phyloP scores from a whole-genome alignment of 495 filamentous ascomycete genomes.

The Penicillium dipodomyicola region DNA sequence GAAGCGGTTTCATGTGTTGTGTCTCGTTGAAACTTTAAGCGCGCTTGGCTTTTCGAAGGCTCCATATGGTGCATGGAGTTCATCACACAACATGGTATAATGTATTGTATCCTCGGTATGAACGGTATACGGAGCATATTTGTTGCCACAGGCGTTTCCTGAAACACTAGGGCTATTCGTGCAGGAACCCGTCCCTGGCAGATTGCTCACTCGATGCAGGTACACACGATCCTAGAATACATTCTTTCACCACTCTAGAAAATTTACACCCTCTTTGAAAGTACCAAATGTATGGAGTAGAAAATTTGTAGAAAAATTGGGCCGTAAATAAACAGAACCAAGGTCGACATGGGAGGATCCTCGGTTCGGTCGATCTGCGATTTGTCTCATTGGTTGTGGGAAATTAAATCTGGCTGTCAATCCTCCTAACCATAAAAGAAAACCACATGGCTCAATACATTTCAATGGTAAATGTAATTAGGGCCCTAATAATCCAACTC shows the following conservation, averaged over 20 bases:
- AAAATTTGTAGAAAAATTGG: background rate
- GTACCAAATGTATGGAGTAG: background rate
- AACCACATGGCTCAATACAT: background rate
- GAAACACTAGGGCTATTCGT: constrained; percentile 5
- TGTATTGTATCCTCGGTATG: background rate
- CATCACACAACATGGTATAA: background rate
- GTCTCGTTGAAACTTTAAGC: constrained; percentile 2
- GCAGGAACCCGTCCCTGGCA: constrained; percentile 7
- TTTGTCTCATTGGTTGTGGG: background rate
- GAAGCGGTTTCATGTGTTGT: constrained; percentile 1
- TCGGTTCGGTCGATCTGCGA: background rate
- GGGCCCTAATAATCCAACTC: background rate
- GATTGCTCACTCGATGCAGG: constrained; percentile 1
- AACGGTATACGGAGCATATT: background rate
- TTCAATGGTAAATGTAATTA: background rate
- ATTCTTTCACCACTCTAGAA: background rate
- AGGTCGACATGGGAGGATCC: constrained; percentile 2
- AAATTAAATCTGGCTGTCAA: background rate
- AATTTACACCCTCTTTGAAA: background rate
- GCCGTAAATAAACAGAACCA: constrained; percentile 2
- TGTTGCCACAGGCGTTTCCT: background rate
- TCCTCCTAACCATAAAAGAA: background rate
- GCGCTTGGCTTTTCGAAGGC: background rate
- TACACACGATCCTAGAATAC: background rate
- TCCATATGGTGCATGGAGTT: background rate